Evolutionary conservation across 1,284 basidiomycete species (phyloP), one percentile per base, ranked within the genome.

Genomic region (Microstroma glucosiphilum): DNA sequence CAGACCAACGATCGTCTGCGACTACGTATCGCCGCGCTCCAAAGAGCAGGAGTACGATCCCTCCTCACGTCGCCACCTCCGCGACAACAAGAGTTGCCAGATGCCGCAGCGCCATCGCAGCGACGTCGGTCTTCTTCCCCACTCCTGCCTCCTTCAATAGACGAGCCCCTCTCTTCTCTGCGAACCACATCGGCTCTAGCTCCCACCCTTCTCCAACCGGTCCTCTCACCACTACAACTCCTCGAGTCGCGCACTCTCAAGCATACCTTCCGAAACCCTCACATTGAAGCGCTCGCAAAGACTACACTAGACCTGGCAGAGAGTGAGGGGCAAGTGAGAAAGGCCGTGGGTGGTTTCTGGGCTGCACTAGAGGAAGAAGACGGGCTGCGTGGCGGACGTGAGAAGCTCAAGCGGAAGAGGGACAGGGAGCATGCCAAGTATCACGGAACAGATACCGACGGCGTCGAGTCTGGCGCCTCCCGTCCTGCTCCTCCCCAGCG

Each of bases 281-380:
- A 79, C 66, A 72, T 79, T 43, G 69, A 67, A 2, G 73, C 76
- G 1, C 62, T 79, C 2, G 70, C 69, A 60, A 73, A 75, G 62
- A 78, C 77, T 25, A 76, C 77, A 6, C 63, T 78, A n/a, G 76
- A 79, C 49, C 61, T 79, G 43, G 63, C 71, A 41, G 77, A 78
- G 57, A 77, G 75, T 58, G 77, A 79, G 57, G 67, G 69, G 21
- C 66, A 68, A 6, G 68, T 79, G n/a, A 66, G 69, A 1, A 66
- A 72, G 15, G 73, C 75, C 0, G 63, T 79, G 2, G 76, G 76
- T 7, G 66, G 75, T 26, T 75, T 70, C 62, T 78, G 76, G 62
- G 69, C 69, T 9, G 70, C 70, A 12, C 76, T 78, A 67, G 76
- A 57, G 46, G 51, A 58, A 58, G 23, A 60, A 37, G 40, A 60